These are phyloP conservation scores for Naumovozyma baii DNA, from an alignment of 805 yeast species.

Conservation along the genomic window DNA sequence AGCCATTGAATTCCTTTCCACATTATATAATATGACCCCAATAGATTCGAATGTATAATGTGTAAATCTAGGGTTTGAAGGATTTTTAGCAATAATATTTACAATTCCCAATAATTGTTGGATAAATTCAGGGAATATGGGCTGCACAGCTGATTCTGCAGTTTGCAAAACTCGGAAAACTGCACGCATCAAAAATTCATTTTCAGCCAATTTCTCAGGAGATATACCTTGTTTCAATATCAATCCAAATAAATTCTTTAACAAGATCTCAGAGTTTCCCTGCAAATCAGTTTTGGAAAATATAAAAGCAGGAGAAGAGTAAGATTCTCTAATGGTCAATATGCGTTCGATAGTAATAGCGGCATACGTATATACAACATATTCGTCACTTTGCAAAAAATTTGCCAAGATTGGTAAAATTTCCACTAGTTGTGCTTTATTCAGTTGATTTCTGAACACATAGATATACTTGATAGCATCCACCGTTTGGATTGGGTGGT, in stretches of 20 bases:
- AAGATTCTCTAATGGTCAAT: constrained; percentile 56
- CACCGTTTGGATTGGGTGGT: constrained; percentile 72
- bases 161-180: constrained; percentile 73
- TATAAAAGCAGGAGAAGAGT: constrained; percentile 43
- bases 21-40: constrained; percentile 59
- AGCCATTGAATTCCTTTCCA: constrained; percentile 25
- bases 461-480: constrained; percentile 90
- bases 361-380: constrained; percentile 86
- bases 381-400: constrained; percentile 55
- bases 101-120: constrained; percentile 63
- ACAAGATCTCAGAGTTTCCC: constrained; percentile 49
- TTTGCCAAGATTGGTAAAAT: constrained; percentile 70
- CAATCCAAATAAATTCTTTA: constrained; percentile 56
- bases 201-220: constrained; percentile 90
- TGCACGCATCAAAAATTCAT: constrained; percentile 85
- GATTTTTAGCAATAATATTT: constrained; percentile 68
- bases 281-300: constrained; percentile 68
- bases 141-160: constrained; percentile 53
- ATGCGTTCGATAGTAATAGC: constrained; percentile 89
- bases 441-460: constrained; percentile 84
- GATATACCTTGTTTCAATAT: constrained; percentile 49
- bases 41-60: constrained; percentile 87
- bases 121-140: constrained; percentile 39
- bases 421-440: constrained; percentile 70
- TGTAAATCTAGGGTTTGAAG: constrained; percentile 88